phyloP scores from a whole-genome alignment of 1,284 basidiomycete species.

The Tylopilus sp. region DNA sequence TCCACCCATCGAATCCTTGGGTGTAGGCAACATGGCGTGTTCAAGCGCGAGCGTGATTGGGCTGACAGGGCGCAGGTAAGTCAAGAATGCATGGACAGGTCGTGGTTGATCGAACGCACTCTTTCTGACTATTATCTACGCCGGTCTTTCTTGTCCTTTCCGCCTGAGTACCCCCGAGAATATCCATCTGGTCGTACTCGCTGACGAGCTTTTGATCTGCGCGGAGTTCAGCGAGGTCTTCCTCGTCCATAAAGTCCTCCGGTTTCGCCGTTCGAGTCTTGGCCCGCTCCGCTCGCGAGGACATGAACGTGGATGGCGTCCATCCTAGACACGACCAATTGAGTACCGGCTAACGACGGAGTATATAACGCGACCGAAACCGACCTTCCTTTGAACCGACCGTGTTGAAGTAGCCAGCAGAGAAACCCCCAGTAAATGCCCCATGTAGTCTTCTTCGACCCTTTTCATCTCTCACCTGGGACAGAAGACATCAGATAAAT shows the following conservation, averaged over 20 bases:
- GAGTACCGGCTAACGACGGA: background rate
- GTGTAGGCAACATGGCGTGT: slow-evolving; percentile 53
- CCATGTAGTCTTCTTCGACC: slow-evolving; percentile 90
- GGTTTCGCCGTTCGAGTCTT: slow-evolving; percentile 57
- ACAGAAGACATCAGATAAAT: slow-evolving; percentile 19
- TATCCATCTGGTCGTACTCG: slow-evolving; percentile 70
- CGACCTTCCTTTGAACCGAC: slow-evolving; percentile 93
- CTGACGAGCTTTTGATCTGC: slow-evolving; percentile 72
- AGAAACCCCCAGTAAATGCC: slow-evolving; percentile 97
- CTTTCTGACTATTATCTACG: slow-evolving; percentile 46
- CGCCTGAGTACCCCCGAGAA: slow-evolving; percentile 54
- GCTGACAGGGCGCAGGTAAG: slow-evolving; percentile 35
- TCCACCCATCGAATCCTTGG: slow-evolving; percentile 71
- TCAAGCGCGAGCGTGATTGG: slow-evolving; percentile 59
- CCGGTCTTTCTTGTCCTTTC: slow-evolving; percentile 37
- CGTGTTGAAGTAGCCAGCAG: slow-evolving; percentile 94
- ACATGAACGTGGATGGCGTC: slow-evolving; percentile 87
- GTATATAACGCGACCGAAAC: slow-evolving; percentile 14
- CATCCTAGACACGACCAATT: slow-evolving; percentile 60
- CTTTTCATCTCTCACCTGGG: slow-evolving; percentile 87
- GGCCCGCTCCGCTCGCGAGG: slow-evolving; percentile 72
- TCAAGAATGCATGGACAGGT: background rate
- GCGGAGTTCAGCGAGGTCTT: slow-evolving; percentile 80
- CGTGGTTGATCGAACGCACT: slow-evolving; percentile 42
- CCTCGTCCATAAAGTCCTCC: slow-evolving; percentile 99